A percentile compares a stretch with the other conserved stretches of the same genome.
phyloP scores from a whole-genome alignment of 108 stramenopile species.

The Stephanodiscus triporus region DNA sequence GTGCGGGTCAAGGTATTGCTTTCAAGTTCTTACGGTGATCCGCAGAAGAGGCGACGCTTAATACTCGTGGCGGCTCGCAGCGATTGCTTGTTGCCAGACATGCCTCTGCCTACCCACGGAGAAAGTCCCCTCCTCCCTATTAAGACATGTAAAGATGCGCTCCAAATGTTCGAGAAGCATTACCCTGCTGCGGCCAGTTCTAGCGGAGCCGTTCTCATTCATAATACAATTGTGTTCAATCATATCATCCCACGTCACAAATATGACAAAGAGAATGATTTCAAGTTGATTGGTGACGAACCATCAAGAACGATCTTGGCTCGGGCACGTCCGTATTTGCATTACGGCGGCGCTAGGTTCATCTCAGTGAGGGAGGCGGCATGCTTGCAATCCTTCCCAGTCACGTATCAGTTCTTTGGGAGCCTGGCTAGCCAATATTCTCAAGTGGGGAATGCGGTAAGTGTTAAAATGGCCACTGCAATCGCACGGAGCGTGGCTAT shows the following conservation, averaged over 20 bases:
- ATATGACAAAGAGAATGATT: conserved; percentile 13
- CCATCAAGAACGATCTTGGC: conserved; percentile 55
- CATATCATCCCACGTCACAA: conserved; percentile 24
- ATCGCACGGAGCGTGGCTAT: conserved; percentile 44
- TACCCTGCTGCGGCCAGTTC: conserved; percentile 13
- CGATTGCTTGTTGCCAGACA: conserved; percentile 36
- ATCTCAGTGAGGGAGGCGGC: conserved; percentile 59
- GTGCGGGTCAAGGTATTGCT: conserved; percentile 41
- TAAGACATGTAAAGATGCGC: conserved; percentile 45
- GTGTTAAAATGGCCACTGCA: conserved; percentile 53
- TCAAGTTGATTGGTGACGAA: conserved; percentile 20
- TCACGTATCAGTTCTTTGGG: conserved; percentile 52
- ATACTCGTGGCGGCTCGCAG: conserved; percentile 49
- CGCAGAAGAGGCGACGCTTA: conserved; percentile 54
- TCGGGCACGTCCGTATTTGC: conserved; percentile 30
- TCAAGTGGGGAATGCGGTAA: conserved; percentile 71
- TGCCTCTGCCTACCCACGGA: conserved; percentile 56
- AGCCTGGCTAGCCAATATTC: conserved; percentile 24
- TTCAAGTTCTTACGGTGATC: conserved; percentile 55
- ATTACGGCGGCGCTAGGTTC: conserved; percentile 46
- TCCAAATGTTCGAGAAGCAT: conserved; percentile 44
- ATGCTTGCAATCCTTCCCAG: conserved; percentile 59
- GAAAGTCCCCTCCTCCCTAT: conserved; percentile 39
- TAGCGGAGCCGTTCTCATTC: background rate
- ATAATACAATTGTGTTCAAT: conserved; percentile 10